Evolutionary conservation across 176 grass and related monocot genomes (phyloP), one percentile per base, ranked within the genome.

Genomic region (Aegilops speltoides): DNA sequence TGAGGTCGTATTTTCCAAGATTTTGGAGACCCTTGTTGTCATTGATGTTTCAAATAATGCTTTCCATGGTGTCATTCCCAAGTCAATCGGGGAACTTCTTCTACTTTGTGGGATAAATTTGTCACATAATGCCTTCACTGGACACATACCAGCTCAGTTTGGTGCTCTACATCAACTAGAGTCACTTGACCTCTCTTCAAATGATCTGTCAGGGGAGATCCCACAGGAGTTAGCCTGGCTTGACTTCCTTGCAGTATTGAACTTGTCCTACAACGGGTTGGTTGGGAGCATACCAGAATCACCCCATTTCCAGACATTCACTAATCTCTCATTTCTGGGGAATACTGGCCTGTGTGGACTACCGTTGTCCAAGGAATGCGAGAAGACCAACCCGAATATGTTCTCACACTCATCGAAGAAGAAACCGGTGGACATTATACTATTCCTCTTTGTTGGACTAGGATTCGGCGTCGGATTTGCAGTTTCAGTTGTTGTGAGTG

Each of bases 91-190:
- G 28, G 64, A 82, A 0, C 64, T 82, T 15, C 17, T 68, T 28
- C 17, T 77, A 12, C 26, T 77, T 20, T 28, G 5, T 9, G 45
- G 73, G 15, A 7, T 77, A 2, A 77, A 77, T 28, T 10, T 90
- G 65, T 93, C 92, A 23, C 3, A 45, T 24, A 91, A 94, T 68
- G 74, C 46, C 25, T 76, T 94, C 40, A 70, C 37, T 1, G 92
- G 89, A 0, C 14, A 66, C 23, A 72, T 94, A n/a, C 79, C 92
- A 64, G 10, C n/a, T 12, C 61, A 64, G 23, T 11, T 64, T 6
- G 61, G 61, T 63, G 23, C n/a, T 8, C n/a, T 62, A 20, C 59
- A 62, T 23, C n/a, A 64, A 12, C 61, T 64, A 3, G 61, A 64
- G 61, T 64, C 61, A 25, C 23, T 64, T 8, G 61, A 26, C 61